phyloP scores from a whole-genome alignment of 2,329 filamentous ascomycete genomes.

The Cladosporium velox region DNA sequence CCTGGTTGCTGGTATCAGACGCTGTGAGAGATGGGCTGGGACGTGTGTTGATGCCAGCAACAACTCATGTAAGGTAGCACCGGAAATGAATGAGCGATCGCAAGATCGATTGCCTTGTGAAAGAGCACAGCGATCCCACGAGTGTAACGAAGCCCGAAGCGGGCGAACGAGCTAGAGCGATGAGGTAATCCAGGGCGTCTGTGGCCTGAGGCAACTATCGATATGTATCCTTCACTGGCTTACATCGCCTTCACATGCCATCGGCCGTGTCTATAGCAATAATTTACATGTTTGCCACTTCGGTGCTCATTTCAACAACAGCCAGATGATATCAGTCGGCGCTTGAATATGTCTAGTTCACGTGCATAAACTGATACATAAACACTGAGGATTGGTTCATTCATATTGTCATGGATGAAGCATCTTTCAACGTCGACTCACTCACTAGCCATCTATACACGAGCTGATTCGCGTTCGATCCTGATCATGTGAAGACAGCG shows the following conservation, averaged over 20 bases:
- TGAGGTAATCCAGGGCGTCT: slow-evolving; percentile 9
- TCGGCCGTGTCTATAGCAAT: no score
- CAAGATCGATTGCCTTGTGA: background rate
- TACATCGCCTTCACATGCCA: background rate
- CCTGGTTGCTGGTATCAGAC: background rate
- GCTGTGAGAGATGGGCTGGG: background rate
- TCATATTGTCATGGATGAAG: background rate
- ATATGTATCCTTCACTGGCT: background rate
- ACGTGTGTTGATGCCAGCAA: background rate
- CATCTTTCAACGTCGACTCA: background rate
- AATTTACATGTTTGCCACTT: no score
- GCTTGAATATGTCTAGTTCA: background rate
- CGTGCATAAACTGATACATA: background rate
- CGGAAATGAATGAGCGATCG: background rate
- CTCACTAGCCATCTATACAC: background rate
- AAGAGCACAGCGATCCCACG: background rate
- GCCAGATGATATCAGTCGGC: no score
- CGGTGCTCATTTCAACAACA: no score
- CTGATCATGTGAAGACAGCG: background rate
- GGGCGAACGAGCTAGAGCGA: slow-evolving; percentile 2
- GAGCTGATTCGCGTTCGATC: background rate
- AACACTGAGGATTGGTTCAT: background rate
- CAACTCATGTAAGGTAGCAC: background rate
- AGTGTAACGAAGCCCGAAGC: background rate
- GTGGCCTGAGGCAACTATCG: slow-evolving; percentile 12